These are phyloP conservation scores for Paraglomus brasilianum DNA, from an alignment of 192 early-diverging fungal species.

Conservation along the genomic window DNA sequence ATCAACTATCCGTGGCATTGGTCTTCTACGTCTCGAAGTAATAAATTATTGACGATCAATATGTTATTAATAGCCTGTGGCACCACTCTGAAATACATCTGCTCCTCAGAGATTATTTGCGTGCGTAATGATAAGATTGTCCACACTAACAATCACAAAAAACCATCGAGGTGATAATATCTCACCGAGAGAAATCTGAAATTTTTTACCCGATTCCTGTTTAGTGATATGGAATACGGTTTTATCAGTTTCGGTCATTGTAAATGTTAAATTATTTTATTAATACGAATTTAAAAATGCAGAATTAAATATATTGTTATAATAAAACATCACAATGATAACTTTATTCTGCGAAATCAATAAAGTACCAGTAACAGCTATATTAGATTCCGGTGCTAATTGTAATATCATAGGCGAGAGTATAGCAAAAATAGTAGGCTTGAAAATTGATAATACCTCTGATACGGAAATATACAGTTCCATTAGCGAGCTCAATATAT, in stretches of 20 bases:
- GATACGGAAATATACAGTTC: conserved; percentile 8
- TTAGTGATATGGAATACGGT: conserved; percentile 1
- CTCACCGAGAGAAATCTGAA: background rate
- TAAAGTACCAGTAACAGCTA: conserved; percentile 5
- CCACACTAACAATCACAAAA: too few species aligned
- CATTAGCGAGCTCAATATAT: conserved; percentile 12
- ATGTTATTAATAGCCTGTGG: too few species aligned
- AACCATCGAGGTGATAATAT: too few species aligned
- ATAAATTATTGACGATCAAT: too few species aligned
- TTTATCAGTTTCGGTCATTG: conserved; percentile 5
- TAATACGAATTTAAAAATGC: conserved; percentile 18
- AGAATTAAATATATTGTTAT: conserved; percentile 22
- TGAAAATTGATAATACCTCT: conserved; percentile 10
- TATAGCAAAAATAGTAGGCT: conserved; percentile 5
- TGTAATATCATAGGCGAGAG: conserved; percentile 17
- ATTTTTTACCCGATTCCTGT: conserved; percentile 12
- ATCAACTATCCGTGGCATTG: too few species aligned
- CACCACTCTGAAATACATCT: too few species aligned
- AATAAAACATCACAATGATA: conserved; percentile 17
- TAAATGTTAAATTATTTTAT: conserved; percentile 22
- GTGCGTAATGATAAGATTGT: too few species aligned
- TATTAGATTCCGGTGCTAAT: conserved; percentile 5
- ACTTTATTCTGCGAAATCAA: background rate
- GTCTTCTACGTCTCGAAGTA: too few species aligned
- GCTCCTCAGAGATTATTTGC: too few species aligned